A percentile compares a stretch with the other conserved stretches of the same genome.
These are phyloP conservation scores for Chalciporus sp. DNA, from an alignment of 1,284 basidiomycete species.

Conservation along the genomic window DNA sequence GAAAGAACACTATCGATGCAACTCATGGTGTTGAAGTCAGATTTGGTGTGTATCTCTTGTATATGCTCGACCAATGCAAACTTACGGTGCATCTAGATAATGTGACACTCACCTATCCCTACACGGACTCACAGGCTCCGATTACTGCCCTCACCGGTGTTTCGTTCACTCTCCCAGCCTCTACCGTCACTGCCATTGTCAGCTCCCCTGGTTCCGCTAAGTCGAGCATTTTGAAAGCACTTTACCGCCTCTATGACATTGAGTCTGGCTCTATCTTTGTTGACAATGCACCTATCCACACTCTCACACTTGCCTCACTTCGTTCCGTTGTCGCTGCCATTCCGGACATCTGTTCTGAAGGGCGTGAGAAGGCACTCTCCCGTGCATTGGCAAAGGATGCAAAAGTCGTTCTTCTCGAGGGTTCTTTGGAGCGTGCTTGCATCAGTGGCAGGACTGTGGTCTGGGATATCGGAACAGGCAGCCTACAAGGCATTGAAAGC, in stretches of 20 bases:
- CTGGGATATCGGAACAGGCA: conserved; percentile 81
- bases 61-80: background rate
- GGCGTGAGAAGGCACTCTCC: conserved; percentile 86
- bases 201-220: conserved; percentile 83
- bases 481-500: conserved; percentile 25
- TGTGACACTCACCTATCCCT: conserved; percentile 84
- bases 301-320: conserved; percentile 81
- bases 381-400: conserved; percentile 86
- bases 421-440: conserved; percentile 77
- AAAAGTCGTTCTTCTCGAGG: conserved; percentile 78
- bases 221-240: conserved; percentile 78
- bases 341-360: conserved; percentile 81
- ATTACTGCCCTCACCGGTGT: conserved; percentile 66
- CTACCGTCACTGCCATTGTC: conserved; percentile 80
- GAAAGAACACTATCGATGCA: conserved; percentile 72
- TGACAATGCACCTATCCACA: conserved; percentile 84
- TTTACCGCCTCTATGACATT: conserved; percentile 91
- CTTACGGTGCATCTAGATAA: conserved; percentile 53
- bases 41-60: conserved; percentile 57
- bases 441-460: conserved; percentile 67
- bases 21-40: conserved; percentile 81
- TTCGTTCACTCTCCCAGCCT: conserved; percentile 83
- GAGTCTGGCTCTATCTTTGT: conserved; percentile 73
- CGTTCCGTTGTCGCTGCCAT: conserved; percentile 82
- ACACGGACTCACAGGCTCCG: conserved; percentile 65